Evolutionary conservation across 2,329 filamentous ascomycete genomes (phyloP), one percentile per base, ranked within the genome.

Genomic region (Alternaria incomplexa): DNA sequence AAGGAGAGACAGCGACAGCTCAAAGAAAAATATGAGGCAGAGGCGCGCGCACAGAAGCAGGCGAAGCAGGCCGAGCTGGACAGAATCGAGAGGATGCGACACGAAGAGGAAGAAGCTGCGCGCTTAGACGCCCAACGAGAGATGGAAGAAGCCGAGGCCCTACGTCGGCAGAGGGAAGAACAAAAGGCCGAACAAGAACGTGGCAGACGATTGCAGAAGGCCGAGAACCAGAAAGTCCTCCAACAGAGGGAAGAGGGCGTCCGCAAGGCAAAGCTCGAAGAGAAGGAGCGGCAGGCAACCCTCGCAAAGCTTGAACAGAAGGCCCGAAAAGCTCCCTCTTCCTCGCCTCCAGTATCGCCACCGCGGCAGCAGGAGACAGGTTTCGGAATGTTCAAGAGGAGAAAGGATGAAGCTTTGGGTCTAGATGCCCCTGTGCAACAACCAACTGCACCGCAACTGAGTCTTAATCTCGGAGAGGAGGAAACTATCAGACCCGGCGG

Each of bases 401-500:
- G 75, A 28, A 80, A 75, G 54, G 75, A 78, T 12, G 76, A 74
- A 8, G 69, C 69, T 8, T 63, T 76, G 17, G 64, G 70, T 8
- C 60, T 67, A 13, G 72, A 74, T 26, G 70, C 67, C 43, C 65
- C 65, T 23, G 56, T 60, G n/a, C 61, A 62, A 28, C 28, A 60
- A 22, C 57, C 67, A 8, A 67, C 66, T 52, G 63, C 71, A 7
- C 72, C 70, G n/a, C 71, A 72, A 50, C 58, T 71, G 15, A 77
- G 69, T 58, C 64, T 71, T 32, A 65, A 40, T 22, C 26, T 61
- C 2, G 70, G 66, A 6, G 71, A 75, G 40, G 58, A 72, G 52
- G 72, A 77, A 13, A 77, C 74, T 1, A 84, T 83, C 61, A 77
- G 73, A 58, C 77, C 79, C n/a, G 82, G 82, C 17, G 83, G 83